Evolutionary conservation across 2,329 filamentous ascomycete species (phyloP), one percentile per base, ranked within the genome.

Genomic region (Ascocoryne sarcoides): DNA sequence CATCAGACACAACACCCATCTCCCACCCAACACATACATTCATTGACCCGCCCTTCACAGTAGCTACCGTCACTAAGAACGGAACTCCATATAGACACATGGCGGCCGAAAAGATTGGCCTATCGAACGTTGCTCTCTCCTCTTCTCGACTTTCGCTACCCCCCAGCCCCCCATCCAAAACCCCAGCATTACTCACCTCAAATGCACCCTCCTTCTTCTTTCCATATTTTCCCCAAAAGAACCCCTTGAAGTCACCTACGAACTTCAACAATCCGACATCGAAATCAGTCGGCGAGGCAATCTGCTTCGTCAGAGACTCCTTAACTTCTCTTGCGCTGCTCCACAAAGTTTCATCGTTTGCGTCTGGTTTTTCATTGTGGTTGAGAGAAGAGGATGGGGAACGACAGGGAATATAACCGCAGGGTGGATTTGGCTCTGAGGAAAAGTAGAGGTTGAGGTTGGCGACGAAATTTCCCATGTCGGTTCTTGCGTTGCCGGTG

Each of bases 111-210:
- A 51, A 49, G 5, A 33, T 26, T n/a, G 45, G 21, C 14, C 36
- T 41, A 36, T 50, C 47, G 40, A 53, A 50, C 2, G 9, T 39
- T 5, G 43, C 47, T 15, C 37, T 45, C 14, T 20, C 29, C 14
- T 34, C 15, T 19, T 32, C 19, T 42, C 19, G 16, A 10, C 37
- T 17, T 18, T 28, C n/a, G n/a, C n/a, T n/a, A n/a, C 12, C 31
- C 5, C 37, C 37, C 17, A 37, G 19, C 3, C 45, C 47, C 17
- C 50, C 48, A 44, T 57, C 51, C 14, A 71, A 49, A 18, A 62
- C 60, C 1, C 74, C 73, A 12, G 76, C 47, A 51, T 77, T 79
- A 44, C 69, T 73, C 5, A 76, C 50, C 45, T 70, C 67, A 66
- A 71, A 76, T 1, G 69, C 67, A 3, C 50, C 49, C 2, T 60